Percentiles rank a stretch among this genome's conserved stretches.
Evolutionary conservation across 305 asterid species (phyloP).

Genomic region (Fraxinus angustifolia): DNA sequence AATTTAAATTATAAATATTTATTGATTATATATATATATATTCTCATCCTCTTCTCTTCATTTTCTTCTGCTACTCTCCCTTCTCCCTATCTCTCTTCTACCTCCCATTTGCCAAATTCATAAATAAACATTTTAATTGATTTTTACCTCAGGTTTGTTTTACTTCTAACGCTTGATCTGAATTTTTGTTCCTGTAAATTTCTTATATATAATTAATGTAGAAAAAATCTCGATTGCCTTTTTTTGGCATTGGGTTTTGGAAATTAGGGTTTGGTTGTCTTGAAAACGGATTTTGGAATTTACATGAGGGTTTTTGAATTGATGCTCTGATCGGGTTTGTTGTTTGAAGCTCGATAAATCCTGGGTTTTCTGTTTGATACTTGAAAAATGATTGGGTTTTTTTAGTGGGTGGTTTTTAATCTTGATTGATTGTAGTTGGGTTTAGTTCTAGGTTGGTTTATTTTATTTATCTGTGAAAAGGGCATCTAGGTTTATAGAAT

Average conservation of each 20-base stretch:
- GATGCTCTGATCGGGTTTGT: conserved; percentile 9
- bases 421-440: conserved; percentile 2
- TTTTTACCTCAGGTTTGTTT: not conserved
- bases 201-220: not conserved
- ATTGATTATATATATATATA: not conserved
- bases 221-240: not conserved
- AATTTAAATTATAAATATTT: not conserved
- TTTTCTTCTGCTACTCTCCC: conserved; percentile 33
- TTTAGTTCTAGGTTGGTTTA: not conserved
- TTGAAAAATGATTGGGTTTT: not conserved
- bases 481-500: conserved; percentile 22
- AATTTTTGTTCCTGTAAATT: not conserved
- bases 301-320: not conserved
- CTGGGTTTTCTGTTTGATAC: not conserved
- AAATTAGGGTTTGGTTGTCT: conserved; percentile 8
- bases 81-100: conserved; percentile 33
- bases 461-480: not conserved
- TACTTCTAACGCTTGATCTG: not conserved
- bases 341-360: not conserved
- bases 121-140: not conserved
- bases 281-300: not conserved
- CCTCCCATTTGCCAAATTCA: not conserved
- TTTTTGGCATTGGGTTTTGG: not conserved
- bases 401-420: not conserved
- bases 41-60: conserved; percentile 27